Base-by-base conservation (phyloP, 2,329 filamentous ascomycete genomes). In the Stemphylium lycopersici region DNA sequence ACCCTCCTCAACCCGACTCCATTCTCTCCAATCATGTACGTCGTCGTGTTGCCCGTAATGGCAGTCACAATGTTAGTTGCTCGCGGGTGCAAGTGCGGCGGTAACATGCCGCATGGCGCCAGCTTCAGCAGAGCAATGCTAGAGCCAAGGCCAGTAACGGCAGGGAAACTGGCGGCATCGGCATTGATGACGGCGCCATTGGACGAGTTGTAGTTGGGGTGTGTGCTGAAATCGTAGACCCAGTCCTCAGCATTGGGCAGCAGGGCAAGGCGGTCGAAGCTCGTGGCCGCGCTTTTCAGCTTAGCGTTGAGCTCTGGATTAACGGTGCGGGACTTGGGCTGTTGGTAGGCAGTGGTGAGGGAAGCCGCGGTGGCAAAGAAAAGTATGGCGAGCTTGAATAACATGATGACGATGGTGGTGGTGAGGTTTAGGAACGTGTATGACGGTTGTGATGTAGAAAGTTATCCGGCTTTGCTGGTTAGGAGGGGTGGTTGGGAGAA, bases 21-120 rank as follows among this genome's bases (percentile, higher is more conserved):
- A 52, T 83, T 83, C 66, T 83, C 81, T 48, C 78, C 73, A 38
- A 78, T 76, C 79, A 83, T 83, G 64, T 75, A 83, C 8, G 79
- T 83, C 37, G 77, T 78, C 5, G 78, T 82, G 34, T 76, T 79
- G n/a, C 81, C 81, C 15, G 70, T 66, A 16, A 81, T 69, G 0
- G 77, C 76, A 5, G 82, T 75, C 11, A 83, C 81, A 33, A 77
- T 75, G 57, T 84, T 84, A 18, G 76, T 74, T 2, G 79, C 82
- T 6, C 81, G 73, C 1, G 79, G 79, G 56, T 84, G 82, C 20
- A 77, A 72, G 61, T 83, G 81, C 4, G 80, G 78, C 12, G 80
- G 78, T 13, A 83, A 72, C 77, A 83, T 82, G 13, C 77, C 76
- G 62, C 81, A 83, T 3, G 81, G 79, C 0, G 81, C 81, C 6